phyloP scores from a whole-genome alignment of 1,139 yeast species.

The Yamadazyma buinensis region DNA sequence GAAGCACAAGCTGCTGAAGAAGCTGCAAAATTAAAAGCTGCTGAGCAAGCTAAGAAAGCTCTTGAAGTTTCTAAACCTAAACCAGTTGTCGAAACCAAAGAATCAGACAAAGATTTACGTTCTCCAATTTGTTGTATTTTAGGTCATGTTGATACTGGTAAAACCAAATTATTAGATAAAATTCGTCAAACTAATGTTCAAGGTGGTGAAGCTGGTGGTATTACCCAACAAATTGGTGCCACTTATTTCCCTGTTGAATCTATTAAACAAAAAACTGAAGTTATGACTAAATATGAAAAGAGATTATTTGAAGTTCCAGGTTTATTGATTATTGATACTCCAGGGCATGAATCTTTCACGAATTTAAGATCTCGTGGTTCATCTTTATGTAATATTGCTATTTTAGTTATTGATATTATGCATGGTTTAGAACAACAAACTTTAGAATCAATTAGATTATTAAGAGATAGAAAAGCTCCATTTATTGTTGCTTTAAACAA shows the following conservation, averaged over 20 bases:
- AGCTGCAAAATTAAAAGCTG: slow-evolving; percentile 3
- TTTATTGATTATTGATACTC: slow-evolving; percentile 91
- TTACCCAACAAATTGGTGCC: slow-evolving; percentile 99
- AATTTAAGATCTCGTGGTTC: slow-evolving; percentile 99
- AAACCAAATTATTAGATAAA: slow-evolving; percentile 92
- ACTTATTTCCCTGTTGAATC: slow-evolving; percentile 98
- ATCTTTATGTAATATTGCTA: slow-evolving; percentile 97
- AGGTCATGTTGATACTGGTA: slow-evolving; percentile 99
- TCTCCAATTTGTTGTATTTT: slow-evolving; percentile 98
- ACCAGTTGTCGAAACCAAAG: slow-evolving; percentile 9
- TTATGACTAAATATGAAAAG: slow-evolving; percentile 84
- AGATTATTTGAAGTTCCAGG: slow-evolving; percentile 95
- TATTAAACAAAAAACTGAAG: slow-evolving; percentile 84
- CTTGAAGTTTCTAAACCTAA: slow-evolving; percentile 13
- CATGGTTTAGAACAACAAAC: slow-evolving; percentile 99
- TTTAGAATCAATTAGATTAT: slow-evolving; percentile 82
- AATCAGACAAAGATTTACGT: slow-evolving; percentile 59
- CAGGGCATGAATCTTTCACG: slow-evolving; percentile 99
- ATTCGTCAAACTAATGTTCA: slow-evolving; percentile 98
- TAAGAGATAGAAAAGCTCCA: slow-evolving; percentile 97
- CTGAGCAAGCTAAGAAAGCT: slow-evolving; percentile 11
- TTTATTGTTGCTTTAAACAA: slow-evolving; percentile 95
- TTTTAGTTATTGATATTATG: slow-evolving; percentile 96
- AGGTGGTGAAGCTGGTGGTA: slow-evolving; percentile 99
- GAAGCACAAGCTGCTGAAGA: slow-evolving; percentile 21